A percentile compares a stretch with the other conserved stretches of the same genome.
Evolutionary conservation across 179 eudicot species (phyloP).

Genomic region (Silene coronaria): DNA sequence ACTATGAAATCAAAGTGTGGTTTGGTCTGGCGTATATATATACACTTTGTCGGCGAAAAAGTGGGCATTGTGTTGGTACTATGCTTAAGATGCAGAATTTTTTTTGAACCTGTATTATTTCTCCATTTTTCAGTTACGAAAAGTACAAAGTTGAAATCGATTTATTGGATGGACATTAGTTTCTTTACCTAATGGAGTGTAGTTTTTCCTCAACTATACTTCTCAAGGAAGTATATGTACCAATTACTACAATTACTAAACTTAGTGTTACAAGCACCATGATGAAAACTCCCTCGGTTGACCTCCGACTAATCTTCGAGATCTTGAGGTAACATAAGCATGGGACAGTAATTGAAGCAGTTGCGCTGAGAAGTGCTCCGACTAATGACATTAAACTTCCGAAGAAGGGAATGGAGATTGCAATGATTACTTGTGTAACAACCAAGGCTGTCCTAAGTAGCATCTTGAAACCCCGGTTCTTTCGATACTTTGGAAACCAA

Average conservation of each 20-base stretch:
- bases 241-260: constrained; percentile 19
- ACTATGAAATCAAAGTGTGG: too few relatives aligned
- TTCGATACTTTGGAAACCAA: constrained; percentile 29
- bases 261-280: constrained; percentile 19
- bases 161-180: neutral
- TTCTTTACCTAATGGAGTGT: constrained; percentile 1
- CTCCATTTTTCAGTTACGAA: too few relatives aligned
- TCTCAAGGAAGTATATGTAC: constrained; percentile 27
- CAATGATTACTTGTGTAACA: constrained; percentile 25
- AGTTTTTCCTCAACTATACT: constrained; percentile 21
- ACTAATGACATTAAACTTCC: constrained; percentile 31
- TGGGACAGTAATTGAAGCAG: constrained; percentile 29
- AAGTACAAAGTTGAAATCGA: neutral
- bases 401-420: constrained; percentile 25
- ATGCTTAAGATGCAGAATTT: too few relatives aligned
- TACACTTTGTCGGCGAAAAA: too few relatives aligned
- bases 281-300: constrained; percentile 15
- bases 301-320: constrained; percentile 4
- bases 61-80: too few relatives aligned
- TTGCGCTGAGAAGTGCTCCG: constrained; percentile 30
- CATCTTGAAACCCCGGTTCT: constrained; percentile 21
- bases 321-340: constrained; percentile 31
- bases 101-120: too few relatives aligned
- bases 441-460: constrained; percentile 21
- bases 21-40: too few relatives aligned